These are phyloP conservation scores for Brasilioporus rufonigricans DNA, from an alignment of 768 basidiomycete genomes.

Conservation along the genomic window DNA sequence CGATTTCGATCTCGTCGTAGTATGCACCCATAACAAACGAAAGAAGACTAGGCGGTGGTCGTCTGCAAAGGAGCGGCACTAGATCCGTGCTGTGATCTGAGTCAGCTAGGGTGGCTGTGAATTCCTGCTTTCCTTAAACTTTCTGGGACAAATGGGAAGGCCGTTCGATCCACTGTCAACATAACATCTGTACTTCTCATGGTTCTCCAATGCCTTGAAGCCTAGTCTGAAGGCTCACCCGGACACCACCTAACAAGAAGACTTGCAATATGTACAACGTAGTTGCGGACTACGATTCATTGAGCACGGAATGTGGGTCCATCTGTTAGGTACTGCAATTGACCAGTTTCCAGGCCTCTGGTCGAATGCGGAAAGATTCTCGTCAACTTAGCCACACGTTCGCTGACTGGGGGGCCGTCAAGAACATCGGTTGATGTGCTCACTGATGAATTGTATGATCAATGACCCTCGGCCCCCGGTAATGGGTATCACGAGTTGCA, in stretches of 20 bases:
- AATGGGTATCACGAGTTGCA: not conserved
- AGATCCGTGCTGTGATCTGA: not conserved
- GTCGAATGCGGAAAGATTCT: not conserved
- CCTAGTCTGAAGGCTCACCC: too few species aligned
- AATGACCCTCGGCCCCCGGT: not conserved
- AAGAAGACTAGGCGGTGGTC: not conserved
- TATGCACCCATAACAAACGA: slow-evolving; percentile 64
- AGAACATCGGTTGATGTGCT: too few species aligned
- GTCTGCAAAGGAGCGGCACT: not conserved
- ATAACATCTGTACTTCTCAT: not conserved
- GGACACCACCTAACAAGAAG: too few species aligned
- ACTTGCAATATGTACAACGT: too few species aligned
- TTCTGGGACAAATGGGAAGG: not conserved
- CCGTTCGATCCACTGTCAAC: too few species aligned
- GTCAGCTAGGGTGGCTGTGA: slow-evolving; percentile 6
- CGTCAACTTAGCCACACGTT: too few species aligned
- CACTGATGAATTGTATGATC: not conserved
- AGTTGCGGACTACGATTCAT: too few species aligned
- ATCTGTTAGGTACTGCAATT: too few species aligned
- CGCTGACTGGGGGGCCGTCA: too few species aligned
- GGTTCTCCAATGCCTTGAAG: too few species aligned
- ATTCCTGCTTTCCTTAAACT: not conserved
- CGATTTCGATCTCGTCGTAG: slow-evolving; percentile 97
- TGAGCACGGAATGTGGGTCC: too few species aligned
- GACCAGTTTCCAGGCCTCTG: too few species aligned